phyloP scores from a whole-genome alignment of 768 basidiomycete genomes.

The Trametes meyenii region DNA sequence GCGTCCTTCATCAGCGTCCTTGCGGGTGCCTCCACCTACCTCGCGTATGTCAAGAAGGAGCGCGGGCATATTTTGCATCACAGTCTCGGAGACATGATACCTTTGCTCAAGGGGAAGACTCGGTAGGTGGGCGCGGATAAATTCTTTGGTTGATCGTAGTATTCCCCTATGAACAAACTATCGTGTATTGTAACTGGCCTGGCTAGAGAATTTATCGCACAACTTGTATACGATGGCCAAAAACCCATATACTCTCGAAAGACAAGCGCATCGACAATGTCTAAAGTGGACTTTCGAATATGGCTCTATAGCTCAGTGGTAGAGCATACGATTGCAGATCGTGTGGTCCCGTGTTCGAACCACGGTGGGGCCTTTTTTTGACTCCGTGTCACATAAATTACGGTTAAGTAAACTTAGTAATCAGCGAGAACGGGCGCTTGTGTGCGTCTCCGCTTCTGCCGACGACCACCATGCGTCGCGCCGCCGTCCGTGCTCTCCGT shows the following conservation, averaged over 20 bases:
- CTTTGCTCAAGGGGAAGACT: constrained; percentile 12
- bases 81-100: constrained; percentile 18
- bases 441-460: not conserved
- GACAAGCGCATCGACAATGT: too few relatives aligned
- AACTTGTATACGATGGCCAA: too few relatives aligned
- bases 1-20: constrained; percentile 37
- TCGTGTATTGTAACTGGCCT: too few relatives aligned
- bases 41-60: constrained; percentile 36
- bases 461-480: constrained; percentile 29
- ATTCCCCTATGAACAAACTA: too few relatives aligned
- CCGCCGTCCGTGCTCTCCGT: constrained; percentile 20
- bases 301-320: constrained; percentile 48
- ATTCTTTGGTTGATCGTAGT: too few relatives aligned
- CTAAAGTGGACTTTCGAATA: not conserved
- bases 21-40: constrained; percentile 34
- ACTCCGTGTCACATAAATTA: not conserved
- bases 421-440: not conserved
- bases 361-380: constrained; percentile 49
- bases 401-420: not conserved
- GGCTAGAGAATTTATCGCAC: not conserved
- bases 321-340: constrained; percentile 65
- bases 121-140: not conserved
- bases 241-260: too few relatives aligned
- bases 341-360: constrained; percentile 59
- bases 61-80: constrained; percentile 38